Conservation (phyloP, 2,329 filamentous ascomycete genomes). For the Fusarium xylarioides region DNA sequence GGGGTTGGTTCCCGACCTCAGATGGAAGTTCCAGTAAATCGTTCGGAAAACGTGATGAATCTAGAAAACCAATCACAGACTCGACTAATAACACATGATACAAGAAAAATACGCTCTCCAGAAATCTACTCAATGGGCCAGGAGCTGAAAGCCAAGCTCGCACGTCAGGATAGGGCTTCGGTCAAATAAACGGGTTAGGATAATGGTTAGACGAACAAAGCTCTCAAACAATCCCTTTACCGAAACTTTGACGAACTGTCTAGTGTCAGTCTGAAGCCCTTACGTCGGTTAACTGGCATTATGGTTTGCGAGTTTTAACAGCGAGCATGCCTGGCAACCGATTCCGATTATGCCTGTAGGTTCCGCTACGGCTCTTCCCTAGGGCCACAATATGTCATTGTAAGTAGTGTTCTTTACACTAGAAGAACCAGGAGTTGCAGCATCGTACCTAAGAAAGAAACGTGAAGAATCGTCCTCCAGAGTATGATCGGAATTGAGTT, state of each 20-base stretch:
- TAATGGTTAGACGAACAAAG: neutral
- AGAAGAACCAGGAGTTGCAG: neutral
- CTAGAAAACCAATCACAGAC: constrained; percentile 8
- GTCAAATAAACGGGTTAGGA: constrained; percentile 21
- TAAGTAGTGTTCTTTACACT: constrained; percentile 10
- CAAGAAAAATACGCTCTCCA: neutral
- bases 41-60: neutral
- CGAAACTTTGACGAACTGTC: neutral
- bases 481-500: constrained; percentile 90
- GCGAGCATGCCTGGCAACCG: neutral
- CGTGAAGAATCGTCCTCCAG: constrained; percentile 68
- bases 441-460: constrained; percentile 7
- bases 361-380: constrained; percentile 4
- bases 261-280: neutral
- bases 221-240: neutral
- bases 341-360: neutral
- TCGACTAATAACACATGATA: constrained; percentile 9
- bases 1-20: neutral
- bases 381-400: neutral
- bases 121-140: neutral
- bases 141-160: neutral
- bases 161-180: constrained; percentile 3
- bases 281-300: neutral
- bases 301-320: neutral
- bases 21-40: neutral